Evolutionary conservation across 164 flowering plant species (phyloP), one percentile per base, ranked within the genome.

Genomic region (Annona squamosa): DNA sequence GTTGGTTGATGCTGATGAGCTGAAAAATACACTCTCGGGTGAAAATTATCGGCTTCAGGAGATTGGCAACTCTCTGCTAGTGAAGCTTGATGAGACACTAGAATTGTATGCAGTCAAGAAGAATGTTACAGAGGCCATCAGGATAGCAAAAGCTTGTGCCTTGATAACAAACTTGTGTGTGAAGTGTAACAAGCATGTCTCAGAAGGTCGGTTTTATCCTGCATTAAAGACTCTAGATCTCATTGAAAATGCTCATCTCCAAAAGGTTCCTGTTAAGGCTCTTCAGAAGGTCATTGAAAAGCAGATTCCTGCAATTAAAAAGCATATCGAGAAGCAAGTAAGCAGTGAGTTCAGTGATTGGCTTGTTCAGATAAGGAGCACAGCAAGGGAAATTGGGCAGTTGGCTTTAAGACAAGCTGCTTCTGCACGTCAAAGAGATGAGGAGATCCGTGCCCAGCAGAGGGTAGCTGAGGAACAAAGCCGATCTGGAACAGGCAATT

Each of bases 1-100:
- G 48, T 75, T 94, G 72, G 94, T 88, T 69, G 97, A 94, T 80
- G 93, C 98, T 0, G 98, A 92, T 78, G 97, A 91, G 80, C 85
- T 94, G 63, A 94, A 94, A 77, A 77, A 86, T 72, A 96, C 88
- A 72, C 88, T 94, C 3, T 81, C 87, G 9, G 82, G 85, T 71
- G 93, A 91, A 68, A 94, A 94, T 76, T 86, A 79, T 63, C 82
- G 79, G 81, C 81, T 94, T 78, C 98, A 92, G 74, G 91, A 89
- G 69, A 91, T 90, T 68, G 96, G 94, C 41, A 87, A 77, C 75
- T 83, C 84, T 19, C 87, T 94, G 57, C 80, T 93, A 68, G 61
- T 82, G 5, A 87, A 86, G 74, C 88, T 91, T 66, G 97, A 93
- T 73, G 93, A 89, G 81, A 89, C 91, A 63, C 85, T 93, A 47